A percentile compares a stretch with the other conserved stretches of the same genome.
Conservation (phyloP, 1,284 basidiomycete species). For the Cyathus pygmaeus region DNA sequence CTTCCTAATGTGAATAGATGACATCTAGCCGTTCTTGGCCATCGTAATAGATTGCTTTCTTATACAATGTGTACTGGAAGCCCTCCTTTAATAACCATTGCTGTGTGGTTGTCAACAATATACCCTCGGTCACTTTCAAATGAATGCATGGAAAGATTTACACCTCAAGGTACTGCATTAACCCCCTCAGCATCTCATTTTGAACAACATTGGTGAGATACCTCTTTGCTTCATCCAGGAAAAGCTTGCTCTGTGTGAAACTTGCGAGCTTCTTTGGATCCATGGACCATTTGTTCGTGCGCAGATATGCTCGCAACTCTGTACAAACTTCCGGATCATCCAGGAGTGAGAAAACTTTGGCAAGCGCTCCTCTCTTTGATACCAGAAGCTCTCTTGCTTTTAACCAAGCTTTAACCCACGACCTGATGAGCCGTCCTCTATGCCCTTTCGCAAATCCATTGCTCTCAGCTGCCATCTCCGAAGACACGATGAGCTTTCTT, state of each 20-base stretch:
- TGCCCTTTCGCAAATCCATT: constrained; percentile 36
- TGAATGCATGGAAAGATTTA: constrained; percentile 47
- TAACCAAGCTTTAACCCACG: constrained; percentile 39
- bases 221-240: constrained; percentile 36
- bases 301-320: constrained; percentile 38
- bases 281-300: constrained; percentile 22
- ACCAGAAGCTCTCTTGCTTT: constrained; percentile 28
- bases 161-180: constrained; percentile 47
- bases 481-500: constrained; percentile 30
- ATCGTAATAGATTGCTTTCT: constrained; percentile 37
- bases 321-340: constrained; percentile 30
- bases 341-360: constrained; percentile 41
- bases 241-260: constrained; percentile 29
- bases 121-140: constrained; percentile 29
- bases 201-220: constrained; percentile 35
- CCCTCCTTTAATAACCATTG: constrained; percentile 37
- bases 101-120: constrained; percentile 32
- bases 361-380: constrained; percentile 37
- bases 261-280: constrained; percentile 40
- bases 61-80: constrained; percentile 39
- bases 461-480: constrained; percentile 38
- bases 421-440: constrained; percentile 32
- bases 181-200: constrained; percentile 45
- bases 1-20: constrained; percentile 24
- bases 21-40: constrained; percentile 36